phyloP scores from a whole-genome alignment of 2,329 filamentous ascomycete species.

The Alternaria brassicae region DNA sequence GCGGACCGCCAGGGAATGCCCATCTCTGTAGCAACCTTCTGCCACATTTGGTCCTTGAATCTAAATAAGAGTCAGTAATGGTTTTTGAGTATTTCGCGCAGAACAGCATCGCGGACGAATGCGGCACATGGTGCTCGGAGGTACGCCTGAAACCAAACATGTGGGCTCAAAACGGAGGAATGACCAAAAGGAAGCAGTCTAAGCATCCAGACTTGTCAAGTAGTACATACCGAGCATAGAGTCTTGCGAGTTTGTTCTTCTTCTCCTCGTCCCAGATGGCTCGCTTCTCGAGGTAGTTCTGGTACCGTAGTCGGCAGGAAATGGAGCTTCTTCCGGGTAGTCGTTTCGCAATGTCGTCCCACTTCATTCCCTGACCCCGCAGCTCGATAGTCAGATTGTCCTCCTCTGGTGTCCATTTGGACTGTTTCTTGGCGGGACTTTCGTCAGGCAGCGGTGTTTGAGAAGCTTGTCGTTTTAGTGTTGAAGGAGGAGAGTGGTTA shows the following conservation, averaged over 20 bases:
- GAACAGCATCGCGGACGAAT: constrained; percentile 15
- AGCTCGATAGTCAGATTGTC: constrained; percentile 93
- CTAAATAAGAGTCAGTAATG: constrained; percentile 58
- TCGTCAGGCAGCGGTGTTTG: constrained; percentile 48
- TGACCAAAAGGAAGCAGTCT: constrained; percentile 7
- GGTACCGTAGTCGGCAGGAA: constrained; percentile 92
- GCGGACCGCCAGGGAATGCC: constrained; percentile 92
- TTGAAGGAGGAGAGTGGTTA: constrained; percentile 45
- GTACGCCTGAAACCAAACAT: constrained; percentile 13
- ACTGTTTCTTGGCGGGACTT: constrained; percentile 65
- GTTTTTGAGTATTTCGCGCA: neutral
- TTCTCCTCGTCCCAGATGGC: constrained; percentile 97
- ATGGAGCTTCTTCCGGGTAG: constrained; percentile 91
- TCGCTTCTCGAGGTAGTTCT: constrained; percentile 93
- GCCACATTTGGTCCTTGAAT: constrained; percentile 98
- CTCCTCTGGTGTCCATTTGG: constrained; percentile 94
- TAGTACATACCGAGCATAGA: constrained; percentile 83
- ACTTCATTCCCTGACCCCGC: constrained; percentile 91
- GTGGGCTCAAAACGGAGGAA: constrained; percentile 6
- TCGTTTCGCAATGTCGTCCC: constrained; percentile 95
- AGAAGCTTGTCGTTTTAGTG: constrained; percentile 48
- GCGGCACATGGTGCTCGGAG: neutral
- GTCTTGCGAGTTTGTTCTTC: constrained; percentile 92
- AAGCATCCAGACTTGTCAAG: constrained; percentile 14
- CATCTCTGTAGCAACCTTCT: constrained; percentile 94